Percentiles rank a stretch among this genome's conserved stretches.
Conservation (phyloP, 768 basidiomycete genomes). For the Rickenella mellea region DNA sequence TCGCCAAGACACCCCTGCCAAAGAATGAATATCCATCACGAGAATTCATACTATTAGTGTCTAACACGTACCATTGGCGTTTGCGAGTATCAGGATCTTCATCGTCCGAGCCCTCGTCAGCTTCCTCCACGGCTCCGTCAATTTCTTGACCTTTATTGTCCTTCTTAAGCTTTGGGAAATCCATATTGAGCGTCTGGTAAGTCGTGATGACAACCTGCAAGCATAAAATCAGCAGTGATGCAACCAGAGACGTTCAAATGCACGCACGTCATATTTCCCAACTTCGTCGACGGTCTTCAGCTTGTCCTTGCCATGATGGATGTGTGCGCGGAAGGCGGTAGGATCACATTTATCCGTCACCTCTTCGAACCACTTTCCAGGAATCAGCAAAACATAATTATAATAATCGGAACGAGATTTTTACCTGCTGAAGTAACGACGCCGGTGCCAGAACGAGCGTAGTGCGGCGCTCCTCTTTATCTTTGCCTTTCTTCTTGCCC, state of each 20-base stretch:
- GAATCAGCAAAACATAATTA: background rate
- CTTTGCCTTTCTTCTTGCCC: background rate
- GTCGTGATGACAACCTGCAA: slow-evolving; percentile 64
- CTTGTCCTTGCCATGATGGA: slow-evolving; percentile 69
- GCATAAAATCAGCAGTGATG: slow-evolving; percentile 1
- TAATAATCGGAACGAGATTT: slow-evolving; percentile 3
- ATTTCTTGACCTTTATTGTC: slow-evolving; percentile 5
- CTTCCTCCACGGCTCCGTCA: slow-evolving; percentile 2
- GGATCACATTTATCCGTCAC: slow-evolving; percentile 54
- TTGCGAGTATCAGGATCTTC: background rate
- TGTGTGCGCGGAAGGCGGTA: slow-evolving; percentile 47
- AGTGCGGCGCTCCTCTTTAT: slow-evolving; percentile 28
- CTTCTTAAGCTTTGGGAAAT: slow-evolving; percentile 29
- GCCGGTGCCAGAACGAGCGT: slow-evolving; percentile 73
- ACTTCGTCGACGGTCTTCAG: slow-evolving; percentile 43
- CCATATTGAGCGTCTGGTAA: slow-evolving; percentile 59
- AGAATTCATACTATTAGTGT: background rate
- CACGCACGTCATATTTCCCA: slow-evolving; percentile 41
- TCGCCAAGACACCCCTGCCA: slow-evolving; percentile 48
- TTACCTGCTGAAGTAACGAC: slow-evolving; percentile 61
- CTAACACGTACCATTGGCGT: background rate
- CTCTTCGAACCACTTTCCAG: slow-evolving; percentile 59
- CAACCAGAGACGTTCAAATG: background rate
- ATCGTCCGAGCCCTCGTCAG: background rate
- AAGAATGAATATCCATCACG: background rate